Evolutionary conservation across 2,329 filamentous ascomycete genomes (phyloP).

Genomic region (Cercospora zeina): DNA sequence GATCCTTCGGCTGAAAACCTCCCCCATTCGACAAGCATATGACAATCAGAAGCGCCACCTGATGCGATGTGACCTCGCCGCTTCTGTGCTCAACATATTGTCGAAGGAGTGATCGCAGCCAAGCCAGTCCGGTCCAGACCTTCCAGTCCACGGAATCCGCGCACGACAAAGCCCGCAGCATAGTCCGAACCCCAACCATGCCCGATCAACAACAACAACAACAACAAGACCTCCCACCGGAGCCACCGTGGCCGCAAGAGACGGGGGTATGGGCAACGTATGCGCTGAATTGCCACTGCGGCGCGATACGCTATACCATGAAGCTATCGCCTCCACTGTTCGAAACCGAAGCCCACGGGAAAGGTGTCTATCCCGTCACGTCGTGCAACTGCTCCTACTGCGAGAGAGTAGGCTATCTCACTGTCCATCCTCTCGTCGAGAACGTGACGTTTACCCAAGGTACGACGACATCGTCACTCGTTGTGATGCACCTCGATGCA

Average conservation of each 20-base stretch:
- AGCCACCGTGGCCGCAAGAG: conserved; percentile 25
- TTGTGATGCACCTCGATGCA: neutral
- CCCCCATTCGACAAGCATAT: too few species aligned
- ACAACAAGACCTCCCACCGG: neutral
- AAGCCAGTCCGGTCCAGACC: too few species aligned
- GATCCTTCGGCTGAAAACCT: too few species aligned
- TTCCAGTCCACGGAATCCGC: too few species aligned
- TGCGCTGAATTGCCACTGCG: conserved; percentile 37
- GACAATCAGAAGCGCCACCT: too few species aligned
- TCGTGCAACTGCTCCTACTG: conserved; percentile 36
- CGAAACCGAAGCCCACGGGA: conserved; percentile 14
- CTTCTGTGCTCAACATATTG: too few species aligned
- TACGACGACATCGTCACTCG: neutral
- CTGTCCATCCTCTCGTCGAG: conserved; percentile 28
- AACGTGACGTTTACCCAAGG: conserved; percentile 30
- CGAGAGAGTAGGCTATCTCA: conserved; percentile 27
- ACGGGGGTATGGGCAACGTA: conserved; percentile 29
- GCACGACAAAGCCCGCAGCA: too few species aligned
- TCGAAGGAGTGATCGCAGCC: too few species aligned
- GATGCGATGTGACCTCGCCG: too few species aligned
- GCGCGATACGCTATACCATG: conserved; percentile 32
- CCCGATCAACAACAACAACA: neutral
- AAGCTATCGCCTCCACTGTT: conserved; percentile 35
- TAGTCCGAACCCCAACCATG: neutral
- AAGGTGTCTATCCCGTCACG: conserved; percentile 27